These are phyloP conservation scores for Umbelopsis sp. DNA, from an alignment of 371 early-diverging fungal species.

Conservation along the genomic window DNA sequence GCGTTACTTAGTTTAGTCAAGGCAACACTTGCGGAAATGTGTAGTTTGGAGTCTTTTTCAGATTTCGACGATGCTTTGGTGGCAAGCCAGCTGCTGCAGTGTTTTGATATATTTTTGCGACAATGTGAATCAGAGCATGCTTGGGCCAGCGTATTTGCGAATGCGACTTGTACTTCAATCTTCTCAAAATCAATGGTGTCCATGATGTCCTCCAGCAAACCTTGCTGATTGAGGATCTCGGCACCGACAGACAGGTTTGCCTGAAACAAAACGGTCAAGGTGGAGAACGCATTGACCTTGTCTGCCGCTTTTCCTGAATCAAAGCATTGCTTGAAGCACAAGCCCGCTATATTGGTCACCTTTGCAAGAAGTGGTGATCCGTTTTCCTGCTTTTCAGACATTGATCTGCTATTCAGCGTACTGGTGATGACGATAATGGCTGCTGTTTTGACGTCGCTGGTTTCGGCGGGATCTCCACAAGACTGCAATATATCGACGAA, in stretches of 20 bases:
- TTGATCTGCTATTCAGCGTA: constrained; percentile 36
- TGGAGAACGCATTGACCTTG: constrained; percentile 54
- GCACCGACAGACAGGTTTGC: constrained; percentile 64
- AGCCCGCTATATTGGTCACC: constrained; percentile 27
- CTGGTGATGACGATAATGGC: constrained; percentile 47
- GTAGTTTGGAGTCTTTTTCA: constrained; percentile 51
- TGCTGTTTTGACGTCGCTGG: constrained; percentile 34
- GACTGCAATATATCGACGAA: constrained; percentile 39
- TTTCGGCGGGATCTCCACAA: constrained; percentile 34
- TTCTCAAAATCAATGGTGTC: constrained; percentile 74
- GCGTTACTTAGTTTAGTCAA: constrained; percentile 68
- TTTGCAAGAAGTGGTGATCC: constrained; percentile 40
- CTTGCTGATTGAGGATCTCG: constrained; percentile 63
- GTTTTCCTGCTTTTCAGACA: constrained; percentile 30
- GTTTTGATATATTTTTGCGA: constrained; percentile 55
- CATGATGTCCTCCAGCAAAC: constrained; percentile 69
- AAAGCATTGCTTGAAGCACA: constrained; percentile 43
- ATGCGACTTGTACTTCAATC: constrained; percentile 60
- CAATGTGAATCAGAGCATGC: constrained; percentile 73
- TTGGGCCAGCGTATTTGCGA: constrained; percentile 64
- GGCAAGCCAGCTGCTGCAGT: constrained; percentile 59
- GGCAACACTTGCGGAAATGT: constrained; percentile 63
- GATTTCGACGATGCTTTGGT: constrained; percentile 48
- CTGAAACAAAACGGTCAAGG: constrained; percentile 67
- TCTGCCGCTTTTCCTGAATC: constrained; percentile 47